Percentiles rank a stretch among this genome's conserved stretches.
phyloP scores from a whole-genome alignment of 345 rosid genomes.

The Boechera stricta region DNA sequence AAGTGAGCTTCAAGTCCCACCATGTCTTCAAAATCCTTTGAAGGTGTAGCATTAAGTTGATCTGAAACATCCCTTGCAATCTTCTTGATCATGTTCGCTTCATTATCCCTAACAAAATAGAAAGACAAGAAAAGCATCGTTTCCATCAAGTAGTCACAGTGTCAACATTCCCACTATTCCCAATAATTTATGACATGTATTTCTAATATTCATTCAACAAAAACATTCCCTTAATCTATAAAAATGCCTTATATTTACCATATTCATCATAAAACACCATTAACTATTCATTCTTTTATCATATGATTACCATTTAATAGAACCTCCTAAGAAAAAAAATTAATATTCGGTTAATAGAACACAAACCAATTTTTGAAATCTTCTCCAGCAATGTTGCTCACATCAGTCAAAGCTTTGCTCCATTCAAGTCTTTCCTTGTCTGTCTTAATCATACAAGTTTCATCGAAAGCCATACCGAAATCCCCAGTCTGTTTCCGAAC shows the following conservation, averaged over 20 bases:
- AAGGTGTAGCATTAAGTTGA: neutral
- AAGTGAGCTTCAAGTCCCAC: conserved; percentile 13
- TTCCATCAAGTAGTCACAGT: no score
- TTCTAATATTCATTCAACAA: neutral
- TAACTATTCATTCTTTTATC: no score
- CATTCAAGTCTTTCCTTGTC: neutral
- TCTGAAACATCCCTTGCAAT: neutral
- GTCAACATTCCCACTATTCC: no score
- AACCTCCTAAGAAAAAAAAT: neutral
- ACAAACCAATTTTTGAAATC: conserved; percentile 20
- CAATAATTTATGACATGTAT: no score
- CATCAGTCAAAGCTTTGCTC: conserved; percentile 27
- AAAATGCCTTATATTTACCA: no score
- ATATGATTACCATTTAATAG: neutral
- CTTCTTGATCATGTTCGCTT: neutral
- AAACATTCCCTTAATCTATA: neutral
- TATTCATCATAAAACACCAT: no score
- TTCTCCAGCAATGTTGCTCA: conserved; percentile 25
- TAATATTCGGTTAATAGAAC: neutral
- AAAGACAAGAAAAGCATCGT: neutral
- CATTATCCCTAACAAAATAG: neutral
- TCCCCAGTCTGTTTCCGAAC: conserved; percentile 9
- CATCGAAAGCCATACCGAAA: neutral
- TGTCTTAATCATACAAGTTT: neutral
- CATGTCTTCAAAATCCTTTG: conserved; percentile 14